Evolutionary conservation across 306 rosid genomes (phyloP), one percentile per base, ranked within the genome.

Genomic region (Canavalia gladiata): DNA sequence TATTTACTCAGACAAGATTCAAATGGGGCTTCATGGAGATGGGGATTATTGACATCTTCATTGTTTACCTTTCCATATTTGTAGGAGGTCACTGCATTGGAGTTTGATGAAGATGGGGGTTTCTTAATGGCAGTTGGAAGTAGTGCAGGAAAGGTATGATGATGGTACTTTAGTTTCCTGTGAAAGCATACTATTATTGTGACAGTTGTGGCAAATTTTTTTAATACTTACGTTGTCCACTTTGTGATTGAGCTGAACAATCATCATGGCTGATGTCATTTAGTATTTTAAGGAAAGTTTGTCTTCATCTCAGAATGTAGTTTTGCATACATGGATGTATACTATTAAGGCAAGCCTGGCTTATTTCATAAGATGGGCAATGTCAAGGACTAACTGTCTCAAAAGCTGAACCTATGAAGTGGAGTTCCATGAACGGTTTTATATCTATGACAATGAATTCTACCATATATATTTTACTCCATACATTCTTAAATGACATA

Each of bases 111-210:
- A 52, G 87, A 89, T 75, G 92, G 91, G 9, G 98, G 91, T 77
- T 89, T 89, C 78, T 88, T 67, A 80, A 84, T 95, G 97, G 99
- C 99, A 62, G 98, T 93, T 74, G 99, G 99, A 86, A 95, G 91
- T 85, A 91, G 98, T 85, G 87, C 87, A 30, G 99, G 99, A 82
- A 91, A 95, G 98, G 99, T 95, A 89, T 33, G 25, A 35, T 37
- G 66, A 7, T 83, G 72, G 37, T 76, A 46, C 43, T 76, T 59
- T 31, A 31, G 11, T 76, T 45, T 47, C 46, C 1, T 43, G 31
- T 50, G 57, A 68, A 11, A 25, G 54, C 56, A 8, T 58, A 13
- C 43, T 37, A 7, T 82, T 69, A 67, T 4, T 37, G 74, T 13
- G 29, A 37, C 9, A 33, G 8, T 30, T 29, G 72, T 34, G 4